Evolutionary conservation across 2,329 filamentous ascomycete species (phyloP), one percentile per base, ranked within the genome.

Genomic region (Paecilomyces variotii): DNA sequence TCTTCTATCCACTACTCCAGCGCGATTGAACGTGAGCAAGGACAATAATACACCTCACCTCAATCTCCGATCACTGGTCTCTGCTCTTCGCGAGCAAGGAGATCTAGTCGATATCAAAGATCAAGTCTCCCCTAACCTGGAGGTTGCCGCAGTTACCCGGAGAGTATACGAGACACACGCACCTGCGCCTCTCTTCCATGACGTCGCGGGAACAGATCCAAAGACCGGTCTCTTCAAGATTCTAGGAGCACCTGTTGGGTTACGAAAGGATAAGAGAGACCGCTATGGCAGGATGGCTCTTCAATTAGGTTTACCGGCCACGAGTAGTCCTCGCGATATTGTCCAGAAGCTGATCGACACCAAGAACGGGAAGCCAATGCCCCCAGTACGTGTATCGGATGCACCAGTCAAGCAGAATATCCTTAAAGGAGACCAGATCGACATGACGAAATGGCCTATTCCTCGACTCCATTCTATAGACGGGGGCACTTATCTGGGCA

Each of bases 401-500:
- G 55, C 60, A 19, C 57, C 51, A 5, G 28, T 64, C 28, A 66
- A 65, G 49, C 61, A 65, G 32, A 30, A 64, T 35, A 64, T 61
- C 28, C 34, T 66, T 10, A 59, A 60, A n/a, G 60, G 64, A 3
- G 53, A 54, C 30, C 24, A 55, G 27, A 51, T 58, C 27, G 53
- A 58, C 30, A 27, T 58, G 9, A 53, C 32, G 3, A 58, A 55
- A 53, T 55, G 53, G 39, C 56, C 56, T 28, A 34, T 51, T 55
- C 56, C 53, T 6, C 52, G 25, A 19, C 56, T 62, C 5, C 64
- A 66, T 39, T 51, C 60, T 11, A 35, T 58, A 27, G 64, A 66
- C 14, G 63, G 63, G 28, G 63, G 63, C 3, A 61, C 61, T 53
- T 63, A 59, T 50, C 52, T 66, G 2, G 50, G 59, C n/a, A 63